Conservation (phyloP, 306 rosid genomes). For the Geum urbanum region DNA sequence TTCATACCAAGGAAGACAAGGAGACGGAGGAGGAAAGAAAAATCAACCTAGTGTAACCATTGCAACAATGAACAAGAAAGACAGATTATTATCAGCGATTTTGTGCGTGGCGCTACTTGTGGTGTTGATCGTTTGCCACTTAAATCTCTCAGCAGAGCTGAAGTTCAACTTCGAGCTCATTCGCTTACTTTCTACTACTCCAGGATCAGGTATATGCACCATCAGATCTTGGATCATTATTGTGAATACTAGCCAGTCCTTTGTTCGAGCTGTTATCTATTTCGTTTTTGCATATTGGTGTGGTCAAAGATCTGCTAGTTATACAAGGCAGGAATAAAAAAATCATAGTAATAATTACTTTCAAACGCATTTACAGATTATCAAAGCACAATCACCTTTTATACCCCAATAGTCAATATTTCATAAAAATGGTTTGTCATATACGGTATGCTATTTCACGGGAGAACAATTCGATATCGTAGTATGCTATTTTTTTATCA, state of each 20-base stretch:
- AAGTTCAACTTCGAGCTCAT: background rate
- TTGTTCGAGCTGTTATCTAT: background rate
- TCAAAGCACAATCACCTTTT: background rate
- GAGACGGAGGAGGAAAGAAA: background rate
- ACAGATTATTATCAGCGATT: constrained; percentile 1
- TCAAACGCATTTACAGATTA: too few species aligned
- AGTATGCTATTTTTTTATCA: too few species aligned
- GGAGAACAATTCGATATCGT: background rate
- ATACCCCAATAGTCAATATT: too few species aligned
- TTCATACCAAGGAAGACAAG: background rate
- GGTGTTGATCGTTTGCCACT: constrained; percentile 6
- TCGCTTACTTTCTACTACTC: background rate
- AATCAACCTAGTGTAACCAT: background rate
- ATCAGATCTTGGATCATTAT: background rate
- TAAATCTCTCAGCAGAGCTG: background rate
- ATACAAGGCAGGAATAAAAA: background rate
- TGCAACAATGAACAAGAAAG: constrained; percentile 15
- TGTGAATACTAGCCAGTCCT: background rate
- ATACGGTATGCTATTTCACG: too few species aligned
- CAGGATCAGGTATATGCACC: background rate
- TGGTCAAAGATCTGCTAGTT: background rate
- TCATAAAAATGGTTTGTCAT: too few species aligned
- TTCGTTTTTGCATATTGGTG: background rate
- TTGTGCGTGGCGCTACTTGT: constrained; percentile 8
- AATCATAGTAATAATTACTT: background rate